Percentiles rank a stretch among this genome's conserved stretches.
Evolutionary conservation across 352 stramenopile species (phyloP).

Genomic region (Phytopythium boreale): DNA sequence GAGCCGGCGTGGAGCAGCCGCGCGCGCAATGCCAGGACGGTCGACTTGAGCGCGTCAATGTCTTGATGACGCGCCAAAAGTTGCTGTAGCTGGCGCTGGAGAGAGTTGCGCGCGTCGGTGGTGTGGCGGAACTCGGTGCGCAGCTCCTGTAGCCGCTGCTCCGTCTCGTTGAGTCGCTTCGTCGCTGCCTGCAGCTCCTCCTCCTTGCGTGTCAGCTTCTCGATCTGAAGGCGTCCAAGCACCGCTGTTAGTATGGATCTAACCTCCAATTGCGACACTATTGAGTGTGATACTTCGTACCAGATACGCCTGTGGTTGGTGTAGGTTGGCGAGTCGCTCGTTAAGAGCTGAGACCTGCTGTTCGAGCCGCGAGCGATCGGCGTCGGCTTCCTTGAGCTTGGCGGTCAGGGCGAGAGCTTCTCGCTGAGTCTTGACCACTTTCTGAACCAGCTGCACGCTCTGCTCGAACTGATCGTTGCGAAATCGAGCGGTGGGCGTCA

Average conservation of each 20-base stretch:
- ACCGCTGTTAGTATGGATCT: neutral
- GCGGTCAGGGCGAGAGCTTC: conserved; percentile 41
- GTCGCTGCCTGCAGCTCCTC: conserved; percentile 35
- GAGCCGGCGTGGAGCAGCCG: conserved; percentile 13
- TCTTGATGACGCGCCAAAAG: conserved; percentile 56
- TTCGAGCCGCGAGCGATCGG: conserved; percentile 28
- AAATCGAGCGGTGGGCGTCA: neutral
- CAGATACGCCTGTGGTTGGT: conserved; percentile 75
- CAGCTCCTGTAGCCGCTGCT: conserved; percentile 41
- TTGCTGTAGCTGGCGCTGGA: conserved; percentile 70
- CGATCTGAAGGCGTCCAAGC: conserved; percentile 35
- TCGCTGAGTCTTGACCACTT: conserved; percentile 64
- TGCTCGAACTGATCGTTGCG: conserved; percentile 59
- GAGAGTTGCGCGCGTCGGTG: conserved; percentile 34
- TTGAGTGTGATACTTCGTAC: conserved; percentile 16
- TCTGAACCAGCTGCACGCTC: conserved; percentile 61
- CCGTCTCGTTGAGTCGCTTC: conserved; percentile 17
- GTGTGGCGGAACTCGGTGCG: conserved; percentile 37
- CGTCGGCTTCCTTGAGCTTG: conserved; percentile 25
- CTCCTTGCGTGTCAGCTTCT: conserved; percentile 51
- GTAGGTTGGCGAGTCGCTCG: conserved; percentile 39
- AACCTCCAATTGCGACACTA: neutral
- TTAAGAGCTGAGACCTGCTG: conserved; percentile 30
- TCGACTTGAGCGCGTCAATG: conserved; percentile 60
- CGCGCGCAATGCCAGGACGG: conserved; percentile 36